Conservation (phyloP, 164 flowering plant genomes). For the Warburgia ugandensis region DNA sequence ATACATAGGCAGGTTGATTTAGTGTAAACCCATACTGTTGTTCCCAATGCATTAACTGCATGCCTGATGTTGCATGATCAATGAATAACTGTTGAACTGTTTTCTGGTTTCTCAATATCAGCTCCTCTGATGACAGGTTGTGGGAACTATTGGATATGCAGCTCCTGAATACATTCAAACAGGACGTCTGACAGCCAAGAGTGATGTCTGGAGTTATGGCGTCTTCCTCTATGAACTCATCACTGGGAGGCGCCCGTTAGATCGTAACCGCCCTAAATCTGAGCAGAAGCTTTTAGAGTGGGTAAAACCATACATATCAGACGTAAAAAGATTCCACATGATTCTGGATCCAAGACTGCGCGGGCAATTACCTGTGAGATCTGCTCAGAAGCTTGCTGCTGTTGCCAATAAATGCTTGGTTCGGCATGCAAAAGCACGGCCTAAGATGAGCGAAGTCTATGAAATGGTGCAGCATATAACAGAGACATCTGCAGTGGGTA, state of each 20-base stretch:
- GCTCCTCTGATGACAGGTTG: constrained; percentile 44
- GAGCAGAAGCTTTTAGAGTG: constrained; percentile 85
- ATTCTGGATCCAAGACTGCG: constrained; percentile 77
- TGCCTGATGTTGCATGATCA: not conserved
- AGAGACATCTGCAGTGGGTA: constrained; percentile 27
- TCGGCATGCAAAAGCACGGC: constrained; percentile 53
- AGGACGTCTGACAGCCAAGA: constrained; percentile 73
- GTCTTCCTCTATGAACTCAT: constrained; percentile 89
- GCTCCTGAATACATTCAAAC: constrained; percentile 91
- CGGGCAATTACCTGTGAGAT: constrained; percentile 41
- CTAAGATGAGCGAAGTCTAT: constrained; percentile 79
- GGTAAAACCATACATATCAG: constrained; percentile 66
- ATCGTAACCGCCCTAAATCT: constrained; percentile 60
- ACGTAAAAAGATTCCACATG: constrained; percentile 44
- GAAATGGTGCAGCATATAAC: constrained; percentile 50
- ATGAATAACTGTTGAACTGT: not conserved
- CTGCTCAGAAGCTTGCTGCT: constrained; percentile 61
- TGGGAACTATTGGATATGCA: constrained; percentile 95
- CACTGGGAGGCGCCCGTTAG: constrained; percentile 75
- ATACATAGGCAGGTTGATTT: too few relatives aligned
- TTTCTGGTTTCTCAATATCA: not conserved
- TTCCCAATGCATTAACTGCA: too few relatives aligned
- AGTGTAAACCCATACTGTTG: too few relatives aligned
- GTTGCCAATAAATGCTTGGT: constrained; percentile 74
- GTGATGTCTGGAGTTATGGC: constrained; percentile 90